phyloP scores from a whole-genome alignment of 169 alveolate species.

The Plasmodium gallinaceum region DNA sequence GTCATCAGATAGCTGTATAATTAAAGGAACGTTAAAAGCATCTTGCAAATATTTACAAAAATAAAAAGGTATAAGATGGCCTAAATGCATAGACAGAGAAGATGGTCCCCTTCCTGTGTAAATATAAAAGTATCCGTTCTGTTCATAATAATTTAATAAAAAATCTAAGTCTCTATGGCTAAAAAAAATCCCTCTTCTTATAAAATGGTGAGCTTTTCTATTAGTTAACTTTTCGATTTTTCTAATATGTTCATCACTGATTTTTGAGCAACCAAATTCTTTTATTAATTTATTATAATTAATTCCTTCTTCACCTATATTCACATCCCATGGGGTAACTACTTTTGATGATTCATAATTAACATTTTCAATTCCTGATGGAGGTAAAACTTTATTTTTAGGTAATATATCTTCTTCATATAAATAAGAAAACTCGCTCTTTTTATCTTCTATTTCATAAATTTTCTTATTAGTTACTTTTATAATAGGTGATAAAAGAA shows the following conservation, averaged over 20 bases:
- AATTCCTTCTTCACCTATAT: slow-evolving; percentile 84
- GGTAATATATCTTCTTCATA: slow-evolving; percentile 72
- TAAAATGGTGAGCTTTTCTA: slow-evolving; percentile 92
- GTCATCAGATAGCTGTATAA: slow-evolving; percentile 99
- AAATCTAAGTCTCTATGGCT: slow-evolving; percentile 98
- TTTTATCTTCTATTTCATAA: neutral
- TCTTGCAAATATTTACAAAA: slow-evolving; percentile 96
- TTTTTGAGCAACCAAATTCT: slow-evolving; percentile 95
- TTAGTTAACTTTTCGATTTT: slow-evolving; percentile 87
- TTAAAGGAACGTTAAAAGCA: slow-evolving; percentile 98
- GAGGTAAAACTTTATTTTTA: slow-evolving; percentile 76
- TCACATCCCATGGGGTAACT: slow-evolving; percentile 80
- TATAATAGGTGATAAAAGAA: slow-evolving; percentile 41
- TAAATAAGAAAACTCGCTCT: slow-evolving; percentile 77
- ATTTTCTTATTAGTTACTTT: neutral
- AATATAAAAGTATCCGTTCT: slow-evolving; percentile 95
- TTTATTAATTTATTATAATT: slow-evolving; percentile 94
- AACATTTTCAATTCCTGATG: slow-evolving; percentile 67
- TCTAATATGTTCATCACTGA: slow-evolving; percentile 89
- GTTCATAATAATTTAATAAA: slow-evolving; percentile 93
- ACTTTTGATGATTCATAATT: slow-evolving; percentile 59
- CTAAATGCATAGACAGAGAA: slow-evolving; percentile 97
- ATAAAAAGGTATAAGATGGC: slow-evolving; percentile 99
- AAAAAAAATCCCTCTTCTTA: slow-evolving; percentile 98
- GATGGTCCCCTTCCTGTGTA: slow-evolving; percentile 99